Base-by-base conservation (phyloP, 768 basidiomycete genomes). In the Hebeloma cylindrosporum region DNA sequence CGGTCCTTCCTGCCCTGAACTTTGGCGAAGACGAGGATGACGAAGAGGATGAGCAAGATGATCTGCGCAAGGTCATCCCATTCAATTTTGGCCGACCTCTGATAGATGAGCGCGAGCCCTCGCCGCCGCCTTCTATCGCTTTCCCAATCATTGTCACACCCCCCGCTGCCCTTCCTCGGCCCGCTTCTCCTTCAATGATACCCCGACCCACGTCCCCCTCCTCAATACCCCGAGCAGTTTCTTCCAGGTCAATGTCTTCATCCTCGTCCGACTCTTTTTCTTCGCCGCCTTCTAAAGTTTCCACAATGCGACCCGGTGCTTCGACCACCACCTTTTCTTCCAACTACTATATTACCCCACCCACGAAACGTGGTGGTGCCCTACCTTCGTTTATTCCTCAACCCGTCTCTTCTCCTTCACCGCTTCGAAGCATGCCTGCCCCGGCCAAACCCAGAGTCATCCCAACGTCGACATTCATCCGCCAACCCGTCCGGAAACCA, bases 351-450 rank as follows among this genome's bases (percentile, higher is more conserved):
- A 60, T 68, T 14, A 80, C 79, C 1, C 77, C 80, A 31, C 77
- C 80, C 3, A 67, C 64, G 17, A 82, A 78, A 62, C 79, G 78
- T 44, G 71, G 68, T 5, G 70, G 71, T 13, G 54, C 60, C 4
- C 56, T 65, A 26, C 69, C 77, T 5, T 79, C 84, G 4, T 80
- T 80, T 55, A 83, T 85, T 36, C 82, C 83, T 32, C 84, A 84
- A 46, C 72, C 76, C 6, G 63, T 74, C 29, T 60, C 70, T 14
- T 72, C 77, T 1, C 73, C 77, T 14, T 70, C 72, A 4, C 73
- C 74, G 2, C 61, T 62, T 28, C 67, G 65, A 30, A 55, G 50
- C 20, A 49, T 53, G 16, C 42, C 52, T 26, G 54, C 43, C 47
- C 59, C 31, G 28, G 20, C 51, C 17, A 70, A 61, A 52, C 57